Conservation (phyloP, 805 yeast genomes). For the Saturnispora gosingensis region DNA sequence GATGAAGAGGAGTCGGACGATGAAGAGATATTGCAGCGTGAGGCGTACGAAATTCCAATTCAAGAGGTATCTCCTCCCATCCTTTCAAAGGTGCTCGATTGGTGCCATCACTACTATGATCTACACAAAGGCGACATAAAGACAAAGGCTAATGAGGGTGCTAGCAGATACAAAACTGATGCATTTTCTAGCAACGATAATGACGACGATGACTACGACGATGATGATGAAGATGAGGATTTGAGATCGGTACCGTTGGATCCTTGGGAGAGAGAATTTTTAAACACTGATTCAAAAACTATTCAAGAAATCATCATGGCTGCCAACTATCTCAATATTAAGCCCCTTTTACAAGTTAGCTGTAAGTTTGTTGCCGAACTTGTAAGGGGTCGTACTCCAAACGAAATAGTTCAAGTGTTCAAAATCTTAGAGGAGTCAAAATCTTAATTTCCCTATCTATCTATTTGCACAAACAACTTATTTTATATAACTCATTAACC, state of each 20-base stretch:
- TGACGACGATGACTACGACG: constrained; percentile 21
- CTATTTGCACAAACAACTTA: neutral
- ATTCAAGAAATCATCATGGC: constrained; percentile 62
- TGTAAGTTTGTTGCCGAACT: constrained; percentile 70
- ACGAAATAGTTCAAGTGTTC: constrained; percentile 63
- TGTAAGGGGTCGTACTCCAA: constrained; percentile 66
- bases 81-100: constrained; percentile 7
- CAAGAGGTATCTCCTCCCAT: constrained; percentile 3
- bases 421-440: constrained; percentile 36
- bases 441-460: neutral
- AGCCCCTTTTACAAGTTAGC: constrained; percentile 60
- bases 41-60: constrained; percentile 9
- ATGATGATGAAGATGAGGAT: constrained; percentile 41
- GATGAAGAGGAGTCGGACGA: constrained; percentile 5
- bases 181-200: constrained; percentile 22
- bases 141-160: constrained; percentile 14
- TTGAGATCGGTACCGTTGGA: constrained; percentile 48
- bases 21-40: neutral
- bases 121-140: constrained; percentile 2
- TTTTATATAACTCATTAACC: constrained; percentile 1
- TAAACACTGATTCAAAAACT: constrained; percentile 81
- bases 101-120: constrained; percentile 13
- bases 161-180: constrained; percentile 17
- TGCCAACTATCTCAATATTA: constrained; percentile 67
- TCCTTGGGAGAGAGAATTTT: constrained; percentile 78